Evolutionary conservation across 2,329 filamentous ascomycete genomes (phyloP).

Genomic region (Sclerotinia trifoliorum): DNA sequence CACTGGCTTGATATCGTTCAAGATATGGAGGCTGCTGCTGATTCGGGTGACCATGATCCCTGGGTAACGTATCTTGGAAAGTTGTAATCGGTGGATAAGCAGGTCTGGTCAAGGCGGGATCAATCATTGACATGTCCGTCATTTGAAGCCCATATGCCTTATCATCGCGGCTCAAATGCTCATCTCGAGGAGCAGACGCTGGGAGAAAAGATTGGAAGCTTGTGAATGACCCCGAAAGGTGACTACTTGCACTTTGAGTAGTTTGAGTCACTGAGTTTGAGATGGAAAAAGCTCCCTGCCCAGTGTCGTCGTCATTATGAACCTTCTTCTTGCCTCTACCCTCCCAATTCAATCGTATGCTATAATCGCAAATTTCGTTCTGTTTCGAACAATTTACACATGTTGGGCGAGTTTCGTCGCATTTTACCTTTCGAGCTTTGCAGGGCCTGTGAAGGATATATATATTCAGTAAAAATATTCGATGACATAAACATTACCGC

Average conservation of each 20-base stretch:
- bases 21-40: conserved; percentile 32
- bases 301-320: conserved; percentile 31
- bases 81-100: conserved; percentile 19
- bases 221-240: neutral
- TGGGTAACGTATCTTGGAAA: conserved; percentile 15
- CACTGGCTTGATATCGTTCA: conserved; percentile 29
- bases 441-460: conserved; percentile 59
- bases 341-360: conserved; percentile 78
- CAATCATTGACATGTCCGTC: conserved; percentile 26
- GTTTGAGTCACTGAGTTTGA: conserved; percentile 8
- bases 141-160: neutral
- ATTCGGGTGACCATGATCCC: conserved; percentile 15
- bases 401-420: conserved; percentile 71
- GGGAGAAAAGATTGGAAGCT: neutral
- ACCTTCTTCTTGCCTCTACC: conserved; percentile 63
- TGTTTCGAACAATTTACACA: conserved; percentile 72
- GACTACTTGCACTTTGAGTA: neutral
- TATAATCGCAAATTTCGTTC: conserved; percentile 75
- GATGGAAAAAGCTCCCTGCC: conserved; percentile 27
- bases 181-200: neutral
- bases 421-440: conserved; percentile 78
- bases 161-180: neutral
- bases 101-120: conserved; percentile 27
- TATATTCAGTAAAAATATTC: conserved; percentile 21
- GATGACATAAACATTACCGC: conserved; percentile 10